Evolutionary conservation across 176 grass and related monocot species (phyloP).

Genomic region (Ananas comosus): DNA sequence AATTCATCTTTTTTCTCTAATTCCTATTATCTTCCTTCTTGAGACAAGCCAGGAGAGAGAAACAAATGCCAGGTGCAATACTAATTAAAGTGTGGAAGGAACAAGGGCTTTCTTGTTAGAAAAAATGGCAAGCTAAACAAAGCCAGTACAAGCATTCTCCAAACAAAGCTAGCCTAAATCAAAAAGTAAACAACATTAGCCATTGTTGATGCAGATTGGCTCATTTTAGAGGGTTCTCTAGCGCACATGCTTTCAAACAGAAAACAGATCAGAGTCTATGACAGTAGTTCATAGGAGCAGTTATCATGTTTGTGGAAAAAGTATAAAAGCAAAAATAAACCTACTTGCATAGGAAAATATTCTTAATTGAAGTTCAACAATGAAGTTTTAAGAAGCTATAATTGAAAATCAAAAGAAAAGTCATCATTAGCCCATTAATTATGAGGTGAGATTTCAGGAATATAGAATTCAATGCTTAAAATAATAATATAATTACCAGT

Average conservation of each 20-base stretch:
- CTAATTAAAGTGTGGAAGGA: neutral
- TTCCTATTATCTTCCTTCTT: neutral
- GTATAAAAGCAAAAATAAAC: neutral
- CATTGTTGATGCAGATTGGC: neutral
- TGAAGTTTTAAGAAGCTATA: neutral
- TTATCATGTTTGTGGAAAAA: neutral
- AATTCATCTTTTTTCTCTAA: neutral
- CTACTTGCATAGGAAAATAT: neutral
- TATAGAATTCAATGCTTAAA: neutral
- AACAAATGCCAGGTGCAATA: constrained; percentile 2
- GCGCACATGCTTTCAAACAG: neutral
- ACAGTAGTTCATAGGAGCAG: neutral
- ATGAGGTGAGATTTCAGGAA: neutral
- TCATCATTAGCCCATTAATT: neutral
- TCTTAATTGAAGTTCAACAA: constrained; percentile 5
- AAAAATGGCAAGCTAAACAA: constrained; percentile 19
- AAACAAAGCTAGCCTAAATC: constrained; percentile 12
- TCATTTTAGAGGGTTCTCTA: neutral
- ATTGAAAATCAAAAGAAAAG: neutral
- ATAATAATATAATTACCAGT: constrained; percentile 33
- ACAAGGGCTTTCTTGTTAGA: constrained; percentile 10
- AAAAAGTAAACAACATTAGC: constrained; percentile 2
- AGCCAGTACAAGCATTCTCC: constrained; percentile 21
- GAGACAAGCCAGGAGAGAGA: neutral
- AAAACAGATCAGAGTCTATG: constrained; percentile 1